Evolutionary conservation across 108 stramenopile species (phyloP).

Genomic region (Skeletonema costatum): DNA sequence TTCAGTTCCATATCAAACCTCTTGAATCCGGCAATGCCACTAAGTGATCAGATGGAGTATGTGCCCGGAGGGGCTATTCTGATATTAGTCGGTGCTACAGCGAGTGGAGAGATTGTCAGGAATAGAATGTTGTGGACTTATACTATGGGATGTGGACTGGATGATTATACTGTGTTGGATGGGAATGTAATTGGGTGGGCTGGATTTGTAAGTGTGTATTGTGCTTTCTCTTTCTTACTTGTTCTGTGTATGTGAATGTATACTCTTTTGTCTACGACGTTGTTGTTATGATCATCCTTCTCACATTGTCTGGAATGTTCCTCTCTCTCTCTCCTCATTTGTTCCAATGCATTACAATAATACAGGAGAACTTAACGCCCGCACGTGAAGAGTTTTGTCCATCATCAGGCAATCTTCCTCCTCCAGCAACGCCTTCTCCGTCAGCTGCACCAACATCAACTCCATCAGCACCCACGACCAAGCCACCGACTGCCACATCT

Average conservation of each 20-base stretch:
- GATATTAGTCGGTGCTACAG: slow-evolving; percentile 25
- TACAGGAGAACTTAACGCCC: slow-evolving; percentile 16
- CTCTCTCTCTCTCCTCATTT: background rate
- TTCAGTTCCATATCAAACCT: slow-evolving; percentile 31
- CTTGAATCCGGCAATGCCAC: slow-evolving; percentile 30
- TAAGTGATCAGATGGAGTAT: slow-evolving; percentile 38
- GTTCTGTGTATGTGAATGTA: background rate
- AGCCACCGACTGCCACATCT: background rate
- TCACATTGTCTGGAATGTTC: background rate
- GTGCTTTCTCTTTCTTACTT: too few relatives aligned
- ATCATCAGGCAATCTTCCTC: background rate
- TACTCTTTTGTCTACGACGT: background rate
- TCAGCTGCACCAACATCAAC: background rate
- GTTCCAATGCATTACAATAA: background rate
- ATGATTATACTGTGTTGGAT: slow-evolving; percentile 21
- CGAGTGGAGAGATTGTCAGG: slow-evolving; percentile 35
- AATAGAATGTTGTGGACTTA: slow-evolving; percentile 49
- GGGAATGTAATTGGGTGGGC: slow-evolving; percentile 48
- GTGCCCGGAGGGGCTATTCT: slow-evolving; percentile 41
- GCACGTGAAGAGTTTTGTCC: slow-evolving; percentile 45
- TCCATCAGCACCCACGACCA: background rate
- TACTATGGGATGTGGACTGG: slow-evolving; percentile 36
- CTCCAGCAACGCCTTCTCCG: background rate
- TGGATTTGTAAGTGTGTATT: slow-evolving; percentile 26
- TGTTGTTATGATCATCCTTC: background rate